These are phyloP conservation scores for Colletotrichum graminicola DNA, from an alignment of 2,329 filamentous ascomycete species.

Conservation along the genomic window DNA sequence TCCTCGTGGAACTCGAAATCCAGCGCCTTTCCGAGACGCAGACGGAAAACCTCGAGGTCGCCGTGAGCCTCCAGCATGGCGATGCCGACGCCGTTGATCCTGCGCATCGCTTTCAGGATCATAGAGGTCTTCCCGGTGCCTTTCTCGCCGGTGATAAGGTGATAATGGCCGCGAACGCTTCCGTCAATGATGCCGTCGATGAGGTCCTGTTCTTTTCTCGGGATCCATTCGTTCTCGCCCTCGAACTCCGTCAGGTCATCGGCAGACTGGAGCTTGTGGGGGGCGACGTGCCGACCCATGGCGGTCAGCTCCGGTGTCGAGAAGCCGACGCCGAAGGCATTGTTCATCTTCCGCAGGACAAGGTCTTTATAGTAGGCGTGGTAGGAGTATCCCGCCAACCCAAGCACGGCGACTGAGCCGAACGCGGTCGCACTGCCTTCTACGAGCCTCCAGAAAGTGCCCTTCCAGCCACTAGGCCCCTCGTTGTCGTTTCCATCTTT, in stretches of 20 bases:
- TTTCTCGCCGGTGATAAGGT: slow-evolving; percentile 77
- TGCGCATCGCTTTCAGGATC: slow-evolving; percentile 78
- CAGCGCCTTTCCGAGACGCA: slow-evolving; percentile 76
- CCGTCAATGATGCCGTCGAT: slow-evolving; percentile 74
- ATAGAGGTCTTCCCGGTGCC: slow-evolving; percentile 80
- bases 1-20: slow-evolving; percentile 77
- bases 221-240: slow-evolving; percentile 61
- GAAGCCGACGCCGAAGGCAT: slow-evolving; percentile 77
- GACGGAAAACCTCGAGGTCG: slow-evolving; percentile 78
- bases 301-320: slow-evolving; percentile 72
- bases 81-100: slow-evolving; percentile 74
- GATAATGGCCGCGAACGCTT: slow-evolving; percentile 70
- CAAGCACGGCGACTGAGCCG: slow-evolving; percentile 47
- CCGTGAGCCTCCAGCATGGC: slow-evolving; percentile 79
- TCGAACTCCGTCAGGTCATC: slow-evolving; percentile 43
- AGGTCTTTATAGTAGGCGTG: slow-evolving; percentile 71
- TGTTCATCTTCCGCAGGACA: slow-evolving; percentile 79
- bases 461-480: slow-evolving; percentile 8
- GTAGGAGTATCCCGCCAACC: slow-evolving; percentile 51
- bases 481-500: background rate
- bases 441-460: slow-evolving; percentile 45
- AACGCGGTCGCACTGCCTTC: slow-evolving; percentile 48
- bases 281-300: slow-evolving; percentile 52
- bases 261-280: slow-evolving; percentile 42
- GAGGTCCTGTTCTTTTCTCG: slow-evolving; percentile 70